Evolutionary conservation across 176 grass and related monocot genomes (phyloP), one percentile per base, ranked within the genome.

Genomic region (Carex kokanica): DNA sequence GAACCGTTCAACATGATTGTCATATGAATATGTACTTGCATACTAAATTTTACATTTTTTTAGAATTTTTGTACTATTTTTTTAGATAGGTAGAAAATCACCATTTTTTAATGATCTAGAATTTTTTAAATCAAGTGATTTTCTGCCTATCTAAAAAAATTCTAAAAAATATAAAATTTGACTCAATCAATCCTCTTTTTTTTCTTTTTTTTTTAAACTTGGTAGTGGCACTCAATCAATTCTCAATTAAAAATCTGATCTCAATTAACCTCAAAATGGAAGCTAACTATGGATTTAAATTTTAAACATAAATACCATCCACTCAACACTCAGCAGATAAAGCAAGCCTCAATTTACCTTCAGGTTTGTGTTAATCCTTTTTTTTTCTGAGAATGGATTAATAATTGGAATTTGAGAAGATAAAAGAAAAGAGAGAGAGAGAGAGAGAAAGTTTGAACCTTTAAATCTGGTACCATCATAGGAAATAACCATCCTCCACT

Each of bases 381-480:
- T 21, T 74, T 74, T 21, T 74, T 74, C 43, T 25, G 43, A 74
- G 8, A 25, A 75, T 29, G 11, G 2, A 74, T 14, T 20, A 4
- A 53, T 27, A 74, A 74, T 74, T 27, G 25, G 57, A 41, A 51
- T 83, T 34, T 2, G 20, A 78, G 18, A 77, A 2, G 13, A 75
- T 20, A 55, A 12, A 8, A 62, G 21, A 74, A 2, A 27, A 27
- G n/a, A n/a, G n/a, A 25, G 25, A 25, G 0, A 38, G 36, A 7
- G 61, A 8, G 24, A 56, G 73, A 49, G 58, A 10, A 16, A 64
- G 18, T 12, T 13, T 24, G 15, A 80, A 98, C 92, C 95, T 94
- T 94, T 88, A 62, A 93, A 98, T 66, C 90, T 98, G 66, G 89
- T 92, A 24, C 95, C 95, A 61, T 98, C 95, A 62, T 98, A 94